phyloP scores from a whole-genome alignment of 805 yeast species.

The Candida rishiriensis region DNA sequence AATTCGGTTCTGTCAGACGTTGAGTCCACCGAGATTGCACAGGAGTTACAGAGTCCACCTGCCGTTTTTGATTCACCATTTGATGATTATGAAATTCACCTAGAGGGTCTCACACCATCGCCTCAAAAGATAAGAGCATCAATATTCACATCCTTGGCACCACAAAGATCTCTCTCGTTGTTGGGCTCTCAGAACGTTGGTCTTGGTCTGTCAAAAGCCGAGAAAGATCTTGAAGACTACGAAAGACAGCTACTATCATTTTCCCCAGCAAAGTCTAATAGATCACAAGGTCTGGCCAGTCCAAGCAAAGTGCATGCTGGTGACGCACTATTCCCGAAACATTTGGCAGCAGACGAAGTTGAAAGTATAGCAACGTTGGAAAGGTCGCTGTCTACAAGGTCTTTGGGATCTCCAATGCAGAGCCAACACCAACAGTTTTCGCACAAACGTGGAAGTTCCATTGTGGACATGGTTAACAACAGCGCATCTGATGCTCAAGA shows the following conservation, averaged over 20 bases:
- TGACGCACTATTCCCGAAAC: slow-evolving; percentile 68
- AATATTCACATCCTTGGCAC: slow-evolving; percentile 3
- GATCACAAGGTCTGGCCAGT: not conserved
- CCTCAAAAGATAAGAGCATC: slow-evolving; percentile 7
- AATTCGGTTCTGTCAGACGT: not conserved
- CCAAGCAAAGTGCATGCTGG: slow-evolving; percentile 35
- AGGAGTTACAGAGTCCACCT: slow-evolving; percentile 3
- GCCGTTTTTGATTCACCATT: slow-evolving; percentile 7
- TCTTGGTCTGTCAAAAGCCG: not conserved
- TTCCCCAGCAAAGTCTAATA: not conserved
- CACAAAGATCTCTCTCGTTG: not conserved
- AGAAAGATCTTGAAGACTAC: not conserved
- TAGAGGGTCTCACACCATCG: slow-evolving; percentile 16
- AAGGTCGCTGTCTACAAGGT: slow-evolving; percentile 53
- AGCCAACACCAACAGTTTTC: no score
- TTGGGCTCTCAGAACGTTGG: slow-evolving; percentile 4
- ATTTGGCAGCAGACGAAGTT: slow-evolving; percentile 61
- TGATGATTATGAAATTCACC: slow-evolving; percentile 11
- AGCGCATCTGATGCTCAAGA: slow-evolving; percentile 14
- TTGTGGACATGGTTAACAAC: slow-evolving; percentile 21
- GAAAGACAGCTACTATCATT: not conserved
- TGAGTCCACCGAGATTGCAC: not conserved
- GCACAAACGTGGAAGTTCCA: slow-evolving; percentile 17
- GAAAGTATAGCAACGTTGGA: slow-evolving; percentile 72
- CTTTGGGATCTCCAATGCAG: slow-evolving; percentile 2